Evolutionary conservation across 768 basidiomycete species (phyloP).

Genomic region (Termitomyces sp.): DNA sequence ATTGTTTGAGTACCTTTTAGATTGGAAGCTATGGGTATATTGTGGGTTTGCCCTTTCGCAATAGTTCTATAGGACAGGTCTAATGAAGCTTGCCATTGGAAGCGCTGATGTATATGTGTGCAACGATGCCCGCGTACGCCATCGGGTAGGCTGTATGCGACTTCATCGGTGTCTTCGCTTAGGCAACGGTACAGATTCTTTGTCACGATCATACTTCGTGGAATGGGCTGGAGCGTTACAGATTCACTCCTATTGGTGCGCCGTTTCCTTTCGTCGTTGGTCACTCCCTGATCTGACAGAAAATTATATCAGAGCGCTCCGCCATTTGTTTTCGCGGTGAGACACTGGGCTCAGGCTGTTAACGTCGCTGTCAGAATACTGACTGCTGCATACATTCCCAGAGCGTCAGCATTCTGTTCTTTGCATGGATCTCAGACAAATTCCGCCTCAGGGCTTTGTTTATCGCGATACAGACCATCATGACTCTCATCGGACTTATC

Average conservation of each 20-base stretch:
- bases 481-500: constrained; percentile 35
- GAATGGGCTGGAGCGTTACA: constrained; percentile 42
- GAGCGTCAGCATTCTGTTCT: constrained; percentile 34
- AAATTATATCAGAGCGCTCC: constrained; percentile 35
- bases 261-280: constrained; percentile 3
- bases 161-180: neutral
- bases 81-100: neutral
- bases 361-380: neutral
- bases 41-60: constrained; percentile 19
- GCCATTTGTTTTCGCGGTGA: constrained; percentile 42
- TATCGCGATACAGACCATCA: constrained; percentile 35
- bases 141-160: constrained; percentile 30
- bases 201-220: constrained; percentile 39
- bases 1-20: constrained; percentile 29
- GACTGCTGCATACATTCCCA: constrained; percentile 13
- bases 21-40: constrained; percentile 47
- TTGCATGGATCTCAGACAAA: constrained; percentile 44
- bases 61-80: neutral
- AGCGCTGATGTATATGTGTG: constrained; percentile 47
- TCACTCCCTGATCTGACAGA: neutral
- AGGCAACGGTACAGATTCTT: constrained; percentile 29
- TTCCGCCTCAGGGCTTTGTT: constrained; percentile 35
- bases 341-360: constrained; percentile 11
- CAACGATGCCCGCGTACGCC: constrained; percentile 43
- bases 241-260: constrained; percentile 38